phyloP scores from a whole-genome alignment of 805 yeast genomes.

The Myxozyma mucilagina region DNA sequence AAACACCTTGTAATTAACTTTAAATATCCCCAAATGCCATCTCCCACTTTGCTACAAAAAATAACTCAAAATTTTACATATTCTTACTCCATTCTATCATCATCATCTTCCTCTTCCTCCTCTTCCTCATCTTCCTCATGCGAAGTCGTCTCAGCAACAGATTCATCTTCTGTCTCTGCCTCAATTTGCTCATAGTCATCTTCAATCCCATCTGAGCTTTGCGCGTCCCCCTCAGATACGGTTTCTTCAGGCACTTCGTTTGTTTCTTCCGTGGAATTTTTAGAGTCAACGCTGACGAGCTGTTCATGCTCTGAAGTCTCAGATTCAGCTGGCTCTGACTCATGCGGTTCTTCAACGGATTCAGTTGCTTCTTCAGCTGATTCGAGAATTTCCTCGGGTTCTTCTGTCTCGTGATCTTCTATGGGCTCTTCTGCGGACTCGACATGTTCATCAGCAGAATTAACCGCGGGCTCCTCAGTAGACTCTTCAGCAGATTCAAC shows the following conservation, averaged over 20 bases:
- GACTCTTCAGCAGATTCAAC: neutral
- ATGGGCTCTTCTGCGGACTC: neutral
- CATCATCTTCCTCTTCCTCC: slow-evolving; percentile 1
- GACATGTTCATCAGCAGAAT: neutral
- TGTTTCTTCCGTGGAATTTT: neutral
- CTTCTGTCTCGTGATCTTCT: neutral
- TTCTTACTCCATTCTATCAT: neutral
- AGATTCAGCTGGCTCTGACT: neutral
- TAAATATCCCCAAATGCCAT: too few species aligned
- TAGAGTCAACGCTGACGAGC: neutral
- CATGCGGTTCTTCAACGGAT: neutral
- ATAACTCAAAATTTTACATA: neutral
- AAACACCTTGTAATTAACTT: neutral
- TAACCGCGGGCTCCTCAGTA: neutral
- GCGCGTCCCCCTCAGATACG: too few species aligned
- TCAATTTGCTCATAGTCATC: neutral
- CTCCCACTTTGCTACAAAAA: neutral
- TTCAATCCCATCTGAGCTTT: neutral
- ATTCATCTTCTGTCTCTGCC: neutral
- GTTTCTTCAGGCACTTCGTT: neutral
- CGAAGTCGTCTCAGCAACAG: neutral
- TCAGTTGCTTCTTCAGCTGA: neutral
- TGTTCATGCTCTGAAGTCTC: neutral
- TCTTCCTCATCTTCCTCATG: neutral
- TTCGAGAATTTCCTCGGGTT: neutral